Percentiles rank a stretch among this genome's conserved stretches.
Evolutionary conservation across 1,284 basidiomycete genomes (phyloP).

Genomic region (Trichosporon sp.): DNA sequence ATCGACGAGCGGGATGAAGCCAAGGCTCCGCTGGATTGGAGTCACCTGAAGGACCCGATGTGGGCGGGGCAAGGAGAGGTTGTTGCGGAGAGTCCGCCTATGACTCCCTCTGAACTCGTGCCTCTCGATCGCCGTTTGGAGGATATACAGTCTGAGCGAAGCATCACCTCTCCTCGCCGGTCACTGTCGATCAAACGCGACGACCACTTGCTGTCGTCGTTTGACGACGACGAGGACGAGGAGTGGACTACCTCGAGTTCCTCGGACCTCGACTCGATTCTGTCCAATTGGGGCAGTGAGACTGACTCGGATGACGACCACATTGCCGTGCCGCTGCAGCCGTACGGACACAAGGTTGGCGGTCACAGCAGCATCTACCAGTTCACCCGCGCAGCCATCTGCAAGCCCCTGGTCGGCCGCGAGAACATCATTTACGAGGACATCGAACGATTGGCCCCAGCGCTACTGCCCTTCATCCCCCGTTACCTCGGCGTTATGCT

Average conservation of each 20-base stretch:
- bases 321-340: slow-evolving; percentile 89
- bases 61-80: not conserved
- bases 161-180: slow-evolving; percentile 7
- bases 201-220: not conserved
- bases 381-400: slow-evolving; percentile 94
- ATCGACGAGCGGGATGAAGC: not conserved
- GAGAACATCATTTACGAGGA: slow-evolving; percentile 99
- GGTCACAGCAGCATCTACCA: slow-evolving; percentile 97
- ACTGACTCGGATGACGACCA: slow-evolving; percentile 45
- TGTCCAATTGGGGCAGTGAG: slow-evolving; percentile 10
- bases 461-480: slow-evolving; percentile 85
- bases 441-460: slow-evolving; percentile 86
- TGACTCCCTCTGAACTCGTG: not conserved
- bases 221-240: slow-evolving; percentile 15
- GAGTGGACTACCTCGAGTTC: slow-evolving; percentile 9
- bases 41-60: not conserved
- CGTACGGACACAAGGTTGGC: slow-evolving; percentile 96
- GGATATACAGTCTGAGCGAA: not conserved
- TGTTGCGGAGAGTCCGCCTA: not conserved
- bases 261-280: not conserved
- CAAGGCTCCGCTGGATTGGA: not conserved
- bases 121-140: not conserved
- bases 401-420: slow-evolving; percentile 95
- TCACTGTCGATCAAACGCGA: not conserved
- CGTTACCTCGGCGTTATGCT: slow-evolving; percentile 97